Conservation (phyloP, 1,284 basidiomycete species). For the Cutaneotrichosporon sp. region DNA sequence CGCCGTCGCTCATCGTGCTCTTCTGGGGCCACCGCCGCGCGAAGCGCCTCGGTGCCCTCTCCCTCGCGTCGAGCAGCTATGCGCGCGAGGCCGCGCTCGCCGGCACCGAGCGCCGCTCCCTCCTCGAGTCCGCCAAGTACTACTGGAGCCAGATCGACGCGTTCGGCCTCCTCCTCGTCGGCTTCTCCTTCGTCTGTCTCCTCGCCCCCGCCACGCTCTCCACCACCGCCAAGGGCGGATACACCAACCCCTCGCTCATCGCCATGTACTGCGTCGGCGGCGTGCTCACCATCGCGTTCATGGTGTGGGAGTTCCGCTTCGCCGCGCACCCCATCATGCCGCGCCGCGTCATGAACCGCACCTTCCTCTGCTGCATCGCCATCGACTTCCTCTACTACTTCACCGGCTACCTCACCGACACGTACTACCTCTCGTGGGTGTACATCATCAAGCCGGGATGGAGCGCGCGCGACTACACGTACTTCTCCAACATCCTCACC, state of each 20-base stretch:
- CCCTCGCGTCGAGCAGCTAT: conserved; percentile 45
- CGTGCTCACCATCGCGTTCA: conserved; percentile 47
- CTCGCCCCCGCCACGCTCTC: conserved; percentile 52
- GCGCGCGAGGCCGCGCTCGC: conserved; percentile 18
- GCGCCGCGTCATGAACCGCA: conserved; percentile 53
- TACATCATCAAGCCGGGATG: conserved; percentile 45
- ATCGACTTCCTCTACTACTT: conserved; percentile 54
- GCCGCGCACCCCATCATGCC: conserved; percentile 54
- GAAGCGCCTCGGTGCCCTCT: conserved; percentile 39
- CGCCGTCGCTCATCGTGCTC: conserved; percentile 58
- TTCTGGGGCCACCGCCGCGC: conserved; percentile 51
- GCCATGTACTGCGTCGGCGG: conserved; percentile 54
- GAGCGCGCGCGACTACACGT: conserved; percentile 34
- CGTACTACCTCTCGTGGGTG: conserved; percentile 44
- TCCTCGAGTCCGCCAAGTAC: conserved; percentile 25
- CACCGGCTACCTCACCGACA: conserved; percentile 43
- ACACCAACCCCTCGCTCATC: conserved; percentile 54
- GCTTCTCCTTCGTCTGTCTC: conserved; percentile 48
- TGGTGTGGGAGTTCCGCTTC: conserved; percentile 50
- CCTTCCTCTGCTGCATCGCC: conserved; percentile 40
- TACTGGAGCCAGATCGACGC: conserved; percentile 48
- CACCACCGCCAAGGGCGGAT: conserved; percentile 42
- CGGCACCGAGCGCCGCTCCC: conserved; percentile 13
- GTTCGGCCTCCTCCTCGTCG: conserved; percentile 52
- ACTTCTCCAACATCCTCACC: conserved; percentile 40